Evolutionary conservation across 768 basidiomycete species (phyloP).

Genomic region (Russula sp.): DNA sequence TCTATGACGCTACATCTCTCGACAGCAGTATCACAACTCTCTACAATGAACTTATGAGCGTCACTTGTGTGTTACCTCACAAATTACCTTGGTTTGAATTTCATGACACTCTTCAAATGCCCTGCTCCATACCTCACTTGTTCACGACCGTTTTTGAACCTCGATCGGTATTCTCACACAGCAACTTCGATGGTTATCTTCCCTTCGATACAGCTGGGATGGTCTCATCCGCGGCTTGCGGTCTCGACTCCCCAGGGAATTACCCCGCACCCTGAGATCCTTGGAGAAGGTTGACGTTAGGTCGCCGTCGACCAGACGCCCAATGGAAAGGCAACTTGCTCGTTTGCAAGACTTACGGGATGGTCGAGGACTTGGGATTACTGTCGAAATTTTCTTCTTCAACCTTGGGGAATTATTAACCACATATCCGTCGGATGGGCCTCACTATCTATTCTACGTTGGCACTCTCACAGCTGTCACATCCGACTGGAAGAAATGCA

Average conservation of each 20-base stretch:
- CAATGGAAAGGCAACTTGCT: neutral
- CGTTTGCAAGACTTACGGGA: neutral
- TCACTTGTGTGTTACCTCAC: neutral
- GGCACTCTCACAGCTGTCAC: constrained; percentile 6
- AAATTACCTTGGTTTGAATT: neutral
- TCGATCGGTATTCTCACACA: neutral
- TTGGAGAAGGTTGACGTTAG: neutral
- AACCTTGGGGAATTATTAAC: neutral
- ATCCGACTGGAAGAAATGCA: constrained; percentile 4
- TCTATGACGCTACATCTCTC: too few relatives aligned
- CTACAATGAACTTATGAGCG: too few relatives aligned
- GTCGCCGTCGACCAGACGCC: neutral
- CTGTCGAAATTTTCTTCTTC: constrained; percentile 10
- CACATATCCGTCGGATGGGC: neutral
- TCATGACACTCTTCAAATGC: neutral
- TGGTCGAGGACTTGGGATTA: constrained; percentile 4
- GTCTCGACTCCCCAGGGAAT: neutral
- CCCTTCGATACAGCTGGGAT: neutral
- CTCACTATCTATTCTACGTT: neutral
- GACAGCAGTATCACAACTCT: too few relatives aligned
- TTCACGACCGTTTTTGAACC: neutral
- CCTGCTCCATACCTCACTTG: too few relatives aligned
- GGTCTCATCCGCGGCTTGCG: too few relatives aligned
- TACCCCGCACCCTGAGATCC: neutral
- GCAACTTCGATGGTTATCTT: neutral